Base-by-base conservation (phyloP, 306 rosid genomes). In the Malus orientalis region DNA sequence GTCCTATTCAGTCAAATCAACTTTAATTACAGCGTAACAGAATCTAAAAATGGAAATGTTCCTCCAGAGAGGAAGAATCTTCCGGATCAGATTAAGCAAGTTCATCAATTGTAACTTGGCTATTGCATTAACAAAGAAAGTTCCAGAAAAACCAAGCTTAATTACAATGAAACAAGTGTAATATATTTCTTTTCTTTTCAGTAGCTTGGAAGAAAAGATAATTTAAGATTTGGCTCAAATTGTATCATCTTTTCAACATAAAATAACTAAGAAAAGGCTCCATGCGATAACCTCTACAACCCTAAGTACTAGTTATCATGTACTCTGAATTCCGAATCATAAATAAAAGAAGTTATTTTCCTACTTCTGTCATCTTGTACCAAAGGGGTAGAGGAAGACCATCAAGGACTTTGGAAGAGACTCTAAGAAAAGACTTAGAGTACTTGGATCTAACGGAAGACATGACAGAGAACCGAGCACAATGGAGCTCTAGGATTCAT, bases 1-100 rank as follows among this genome's bases (percentile, higher is more conserved):
- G 87, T 81, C 76, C 87, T 84, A 78, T 25, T 78, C 67, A 33
- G 73, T 82, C 68, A 78, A 74, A 47, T 70, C 71, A 29, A 69
- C 29, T 73, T 77, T 20, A 61, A 67, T 19, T 29, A 51, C n/a
- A 51, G 59, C 20, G 19, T 67, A 25, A 78, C 76, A 63, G 55
- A 36, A 68, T 74, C 42, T 62, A 69, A 76, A 33, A 6, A 19
- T 49, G 30, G 79, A 38, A 9, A 30, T 18, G 15, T 70, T 49
- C 73, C 55, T 33, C 40, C 33, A 3, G n/a, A 44, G 69, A 67
- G 78, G 59, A 25, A 54, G 69, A 18, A 64, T 32, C 42, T 64
- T 14, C 69, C 16, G 16, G 65, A 23, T 8, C 65, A n/a, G 65
- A 59, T 23, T 59, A 59, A 59, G 65, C 65, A 59, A 59, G 65